These are phyloP conservation scores for Crithidia bombi DNA, from an alignment of 208 protist genomes.

Conservation along the genomic window DNA sequence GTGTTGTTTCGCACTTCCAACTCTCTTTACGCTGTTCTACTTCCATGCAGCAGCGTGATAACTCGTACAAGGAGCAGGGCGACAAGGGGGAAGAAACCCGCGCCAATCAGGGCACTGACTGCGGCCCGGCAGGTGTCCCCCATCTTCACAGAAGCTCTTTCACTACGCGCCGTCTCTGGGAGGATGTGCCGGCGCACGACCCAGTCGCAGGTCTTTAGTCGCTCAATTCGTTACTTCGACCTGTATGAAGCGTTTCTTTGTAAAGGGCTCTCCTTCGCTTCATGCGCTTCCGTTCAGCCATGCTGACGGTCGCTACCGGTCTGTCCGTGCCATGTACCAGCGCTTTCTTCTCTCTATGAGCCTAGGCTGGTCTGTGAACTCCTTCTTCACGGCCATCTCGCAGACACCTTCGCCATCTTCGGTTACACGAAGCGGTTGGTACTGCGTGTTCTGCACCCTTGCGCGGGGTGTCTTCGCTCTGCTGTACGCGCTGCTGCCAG, in stretches of 20 bases:
- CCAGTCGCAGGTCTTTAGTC: constrained; percentile 27
- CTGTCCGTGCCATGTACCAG: constrained; percentile 48
- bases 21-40: too few relatives aligned
- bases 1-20: too few relatives aligned
- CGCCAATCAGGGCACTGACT: too few relatives aligned
- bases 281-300: constrained; percentile 33
- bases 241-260: constrained; percentile 22
- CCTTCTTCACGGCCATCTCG: constrained; percentile 62
- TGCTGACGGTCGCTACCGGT: constrained; percentile 40
- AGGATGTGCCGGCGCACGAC: constrained; percentile 36
- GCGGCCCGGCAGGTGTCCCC: too few relatives aligned
- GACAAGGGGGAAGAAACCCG: too few relatives aligned
- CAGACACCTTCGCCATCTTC: constrained; percentile 66
- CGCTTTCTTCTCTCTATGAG: constrained; percentile 47
- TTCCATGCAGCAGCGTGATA: too few relatives aligned
- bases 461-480: constrained; percentile 47
- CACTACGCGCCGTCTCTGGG: constrained; percentile 28
- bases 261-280: constrained; percentile 27
- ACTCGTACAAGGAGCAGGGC: too few relatives aligned
- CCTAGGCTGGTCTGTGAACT: constrained; percentile 73
- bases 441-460: constrained; percentile 54
- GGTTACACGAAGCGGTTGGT: constrained; percentile 84
- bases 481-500: constrained; percentile 53
- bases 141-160: constrained; percentile 37
- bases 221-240: constrained; percentile 15